Evolutionary conservation across 106 monocot species (phyloP).

Genomic region (Allium fistulosum): DNA sequence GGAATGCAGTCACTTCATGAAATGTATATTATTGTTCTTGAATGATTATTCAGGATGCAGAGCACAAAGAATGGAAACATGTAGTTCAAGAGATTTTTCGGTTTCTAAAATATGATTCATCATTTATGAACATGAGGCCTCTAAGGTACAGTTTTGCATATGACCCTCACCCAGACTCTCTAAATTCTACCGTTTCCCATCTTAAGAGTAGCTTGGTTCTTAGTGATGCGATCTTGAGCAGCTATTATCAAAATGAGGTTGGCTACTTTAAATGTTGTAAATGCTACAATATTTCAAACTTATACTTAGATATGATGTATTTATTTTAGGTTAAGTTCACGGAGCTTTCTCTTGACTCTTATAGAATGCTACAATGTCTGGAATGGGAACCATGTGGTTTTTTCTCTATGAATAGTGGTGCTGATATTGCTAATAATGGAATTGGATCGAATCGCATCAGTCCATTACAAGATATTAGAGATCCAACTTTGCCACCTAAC

Average conservation of each 20-base stretch:
- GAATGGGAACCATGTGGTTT: conserved; percentile 95
- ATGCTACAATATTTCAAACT: too few species aligned
- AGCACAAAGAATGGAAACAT: conserved; percentile 86
- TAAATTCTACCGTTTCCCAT: conserved; percentile 19
- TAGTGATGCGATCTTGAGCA: conserved; percentile 57
- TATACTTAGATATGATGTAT: not conserved
- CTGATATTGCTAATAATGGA: conserved; percentile 28
- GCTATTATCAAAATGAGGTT: conserved; percentile 81
- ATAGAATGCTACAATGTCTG: conserved; percentile 89
- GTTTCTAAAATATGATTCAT: conserved; percentile 70
- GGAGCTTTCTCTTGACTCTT: conserved; percentile 77
- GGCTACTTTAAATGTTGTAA: not conserved
- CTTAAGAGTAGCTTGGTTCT: conserved; percentile 37
- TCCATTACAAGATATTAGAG: conserved; percentile 64
- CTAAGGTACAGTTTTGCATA: conserved; percentile 79
- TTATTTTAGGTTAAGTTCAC: conserved; percentile 68
- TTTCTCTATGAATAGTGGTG: conserved; percentile 34
- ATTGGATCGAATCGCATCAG: conserved; percentile 35
- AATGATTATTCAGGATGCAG: conserved; percentile 52
- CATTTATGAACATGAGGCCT: conserved; percentile 88
- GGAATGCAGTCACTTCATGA: conserved; percentile 3
- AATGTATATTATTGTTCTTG: conserved; percentile 8
- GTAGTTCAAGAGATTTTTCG: conserved; percentile 66
- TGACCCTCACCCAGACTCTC: conserved; percentile 60
- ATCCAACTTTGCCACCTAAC: conserved; percentile 72